Evolutionary conservation across 768 basidiomycete species (phyloP).

Genomic region (Fistulinella prunicolor): DNA sequence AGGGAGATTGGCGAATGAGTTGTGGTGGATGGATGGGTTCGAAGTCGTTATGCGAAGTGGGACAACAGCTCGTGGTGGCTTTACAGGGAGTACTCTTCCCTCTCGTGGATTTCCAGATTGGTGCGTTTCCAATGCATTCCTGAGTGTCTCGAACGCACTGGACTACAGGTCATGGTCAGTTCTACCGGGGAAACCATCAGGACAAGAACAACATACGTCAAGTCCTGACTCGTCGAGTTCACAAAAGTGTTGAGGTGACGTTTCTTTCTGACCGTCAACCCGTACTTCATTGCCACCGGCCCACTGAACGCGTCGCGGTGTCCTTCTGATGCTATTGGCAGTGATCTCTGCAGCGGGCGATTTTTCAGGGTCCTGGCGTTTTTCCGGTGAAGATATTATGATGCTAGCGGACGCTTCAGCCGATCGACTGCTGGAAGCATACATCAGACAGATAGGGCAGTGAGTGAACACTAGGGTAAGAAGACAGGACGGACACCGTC

Average conservation of each 20-base stretch:
- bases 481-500: no score
- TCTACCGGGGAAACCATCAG: neutral
- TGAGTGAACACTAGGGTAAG: no score
- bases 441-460: no score
- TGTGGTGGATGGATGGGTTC: neutral
- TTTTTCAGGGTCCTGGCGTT: slow-evolving; percentile 3
- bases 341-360: slow-evolving; percentile 12
- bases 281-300: slow-evolving; percentile 18
- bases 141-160: slow-evolving; percentile 45
- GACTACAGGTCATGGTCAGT: slow-evolving; percentile 34
- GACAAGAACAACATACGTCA: slow-evolving; percentile 40
- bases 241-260: slow-evolving; percentile 26
- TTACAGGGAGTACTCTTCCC: slow-evolving; percentile 4
- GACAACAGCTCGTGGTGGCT: slow-evolving; percentile 6
- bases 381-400: slow-evolving; percentile 15
- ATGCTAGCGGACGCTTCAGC: slow-evolving; percentile 7
- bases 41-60: slow-evolving; percentile 8
- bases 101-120: slow-evolving; percentile 20
- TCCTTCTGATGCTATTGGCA: slow-evolving; percentile 35
- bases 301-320: slow-evolving; percentile 56
- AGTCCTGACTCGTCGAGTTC: slow-evolving; percentile 53
- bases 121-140: slow-evolving; percentile 51
- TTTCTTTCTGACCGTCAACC: slow-evolving; percentile 7
- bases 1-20: slow-evolving; percentile 1
- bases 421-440: no score